Base-by-base conservation (phyloP, 2,329 filamentous ascomycete genomes). In the Trichoderma sp. region DNA sequence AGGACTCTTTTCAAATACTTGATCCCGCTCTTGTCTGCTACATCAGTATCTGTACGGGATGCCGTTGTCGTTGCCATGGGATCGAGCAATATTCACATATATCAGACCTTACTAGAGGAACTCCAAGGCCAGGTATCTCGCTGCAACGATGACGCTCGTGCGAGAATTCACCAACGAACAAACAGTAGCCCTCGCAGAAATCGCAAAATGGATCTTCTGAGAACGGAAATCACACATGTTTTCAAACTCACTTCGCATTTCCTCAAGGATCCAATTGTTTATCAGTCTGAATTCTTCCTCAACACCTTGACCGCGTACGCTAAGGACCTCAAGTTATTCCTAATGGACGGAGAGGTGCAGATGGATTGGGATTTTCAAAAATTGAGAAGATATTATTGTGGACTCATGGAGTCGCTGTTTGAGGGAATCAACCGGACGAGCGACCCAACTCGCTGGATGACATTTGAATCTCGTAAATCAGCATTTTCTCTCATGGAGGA, bases 401-500 rank as follows among this genome's bases (percentile, higher is more conserved):
- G 95, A 0, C 84, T 99, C 53, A 91, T 98, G 82, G 95, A 99
- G 79, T 93, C 95, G 72, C 84, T 99, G 0, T 99, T 97, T 75
- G 93, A 97, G 76, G 94, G 93, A 6, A 94, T 98, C 76, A 96
- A 95, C 76, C 88, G 91, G 66, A 94, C 94, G 0, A 91, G 90
- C 73, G 93, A 98, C 73, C 92, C 94, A 2, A 91, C 93, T 5
- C 88, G 94, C 36, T 99, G 96, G 95, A 96, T 99, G 89, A 95
- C 96, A 0, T 99, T 99, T 78, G 96, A 99, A 80, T 93, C 95
- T 13, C 88, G 97, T 53, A 97, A 98, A 79, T 98, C 96, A 6
- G 93, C 95, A 0, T 99, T 99, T 78, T 91, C 95, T 0, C 84
- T 99, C 62, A 98, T 99, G 95, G 96, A 99, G 81, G 95, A 98